Evolutionary conservation across 768 basidiomycete species (phyloP).

Genomic region (Mycena indigotica): DNA sequence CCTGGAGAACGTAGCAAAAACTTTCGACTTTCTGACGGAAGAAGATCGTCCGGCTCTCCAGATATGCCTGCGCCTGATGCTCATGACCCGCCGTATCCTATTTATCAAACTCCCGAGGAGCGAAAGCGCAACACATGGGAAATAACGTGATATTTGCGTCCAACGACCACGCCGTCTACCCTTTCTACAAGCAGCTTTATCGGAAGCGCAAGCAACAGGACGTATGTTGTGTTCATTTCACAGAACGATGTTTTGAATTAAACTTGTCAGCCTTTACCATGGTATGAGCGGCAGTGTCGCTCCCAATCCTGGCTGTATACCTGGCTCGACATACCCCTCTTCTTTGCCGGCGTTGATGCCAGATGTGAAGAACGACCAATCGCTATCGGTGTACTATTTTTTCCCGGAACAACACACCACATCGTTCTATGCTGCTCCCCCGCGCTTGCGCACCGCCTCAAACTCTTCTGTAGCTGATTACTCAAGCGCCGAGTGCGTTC

Average conservation of each 20-base stretch:
- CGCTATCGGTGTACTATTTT: constrained; percentile 83
- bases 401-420: constrained; percentile 89
- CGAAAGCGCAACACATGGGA: constrained; percentile 79
- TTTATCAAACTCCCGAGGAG: constrained; percentile 76
- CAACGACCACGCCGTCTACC: constrained; percentile 83
- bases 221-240: constrained; percentile 40
- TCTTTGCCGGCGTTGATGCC: constrained; percentile 64
- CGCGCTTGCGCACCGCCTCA: too few relatives aligned
- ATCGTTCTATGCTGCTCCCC: constrained; percentile 82
- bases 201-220: constrained; percentile 83
- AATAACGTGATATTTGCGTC: constrained; percentile 80
- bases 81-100: constrained; percentile 19
- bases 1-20: constrained; percentile 73
- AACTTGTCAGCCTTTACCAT: constrained; percentile 60
- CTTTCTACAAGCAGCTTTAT: constrained; percentile 86
- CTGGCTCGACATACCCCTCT: constrained; percentile 86
- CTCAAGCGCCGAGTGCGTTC: too few relatives aligned
- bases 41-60: constrained; percentile 16
- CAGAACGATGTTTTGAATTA: constrained; percentile 14
- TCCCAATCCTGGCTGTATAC: constrained; percentile 86
- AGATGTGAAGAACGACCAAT: constrained; percentile 86
- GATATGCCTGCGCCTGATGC: constrained; percentile 7
- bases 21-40: constrained; percentile 12
- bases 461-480: too few relatives aligned
- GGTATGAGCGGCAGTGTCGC: constrained; percentile 82